These are phyloP conservation scores for Candida pini DNA, from an alignment of 805 yeast genomes.

Conservation along the genomic window DNA sequence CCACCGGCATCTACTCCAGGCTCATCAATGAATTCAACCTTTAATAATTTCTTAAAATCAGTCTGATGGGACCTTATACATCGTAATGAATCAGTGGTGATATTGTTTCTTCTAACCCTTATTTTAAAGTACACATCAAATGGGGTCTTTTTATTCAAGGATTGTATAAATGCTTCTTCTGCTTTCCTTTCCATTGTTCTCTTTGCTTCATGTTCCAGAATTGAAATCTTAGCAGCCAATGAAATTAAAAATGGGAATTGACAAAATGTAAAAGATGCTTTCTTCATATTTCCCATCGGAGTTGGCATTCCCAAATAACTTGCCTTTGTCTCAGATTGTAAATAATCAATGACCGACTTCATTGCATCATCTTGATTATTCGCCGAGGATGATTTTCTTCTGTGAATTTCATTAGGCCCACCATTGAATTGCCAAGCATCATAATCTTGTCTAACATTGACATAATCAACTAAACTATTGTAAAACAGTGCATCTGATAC, in stretches of 20 bases:
- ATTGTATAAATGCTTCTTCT: slow-evolving; percentile 79
- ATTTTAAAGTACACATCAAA: slow-evolving; percentile 67
- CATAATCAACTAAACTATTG: slow-evolving; percentile 75
- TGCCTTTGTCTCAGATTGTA: slow-evolving; percentile 30
- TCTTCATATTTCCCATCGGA: slow-evolving; percentile 17
- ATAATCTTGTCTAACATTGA: slow-evolving; percentile 73
- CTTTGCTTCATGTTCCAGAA: slow-evolving; percentile 77
- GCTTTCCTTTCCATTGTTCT: slow-evolving; percentile 81
- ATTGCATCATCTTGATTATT: slow-evolving; percentile 18
- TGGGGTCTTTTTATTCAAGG: slow-evolving; percentile 56
- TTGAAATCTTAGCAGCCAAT: slow-evolving; percentile 73
- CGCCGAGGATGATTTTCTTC: neutral
- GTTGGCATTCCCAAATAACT: slow-evolving; percentile 31
- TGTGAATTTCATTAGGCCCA: slow-evolving; percentile 15
- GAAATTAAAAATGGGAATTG: slow-evolving; percentile 79
- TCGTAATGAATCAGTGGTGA: slow-evolving; percentile 71
- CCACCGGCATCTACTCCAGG: slow-evolving; percentile 98
- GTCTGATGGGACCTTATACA: slow-evolving; percentile 48
- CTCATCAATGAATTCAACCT: slow-evolving; percentile 78
- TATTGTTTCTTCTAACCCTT: slow-evolving; percentile 57
- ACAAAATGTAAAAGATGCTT: slow-evolving; percentile 54
- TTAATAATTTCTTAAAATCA: slow-evolving; percentile 68
- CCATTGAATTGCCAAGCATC: slow-evolving; percentile 68
- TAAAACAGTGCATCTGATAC: slow-evolving; percentile 50
- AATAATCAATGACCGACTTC: slow-evolving; percentile 40